Percentiles rank a stretch among this genome's conserved stretches.
Conservation (phyloP, 2,329 filamentous ascomycete genomes). For the Ophiostoma montium region DNA sequence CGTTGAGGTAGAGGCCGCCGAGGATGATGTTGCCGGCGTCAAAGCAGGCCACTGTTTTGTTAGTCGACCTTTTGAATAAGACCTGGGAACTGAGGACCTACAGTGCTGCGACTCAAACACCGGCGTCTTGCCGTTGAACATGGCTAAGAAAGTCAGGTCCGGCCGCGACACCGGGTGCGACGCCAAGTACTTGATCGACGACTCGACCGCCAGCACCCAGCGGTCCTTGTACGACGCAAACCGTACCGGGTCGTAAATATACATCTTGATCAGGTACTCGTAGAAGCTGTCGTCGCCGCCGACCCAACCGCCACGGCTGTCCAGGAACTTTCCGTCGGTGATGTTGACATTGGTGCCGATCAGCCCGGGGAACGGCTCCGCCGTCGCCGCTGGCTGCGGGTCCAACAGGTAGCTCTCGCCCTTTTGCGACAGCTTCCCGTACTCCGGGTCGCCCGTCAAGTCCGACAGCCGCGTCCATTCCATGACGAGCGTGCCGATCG, state of each 20-base stretch:
- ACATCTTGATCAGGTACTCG: conserved; percentile 89
- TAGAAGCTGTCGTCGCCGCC: conserved; percentile 72
- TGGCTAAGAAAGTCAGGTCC: conserved; percentile 58
- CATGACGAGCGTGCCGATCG: conserved; percentile 62
- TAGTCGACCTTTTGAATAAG: neutral
- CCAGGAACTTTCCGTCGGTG: conserved; percentile 48
- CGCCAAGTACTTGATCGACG: conserved; percentile 55
- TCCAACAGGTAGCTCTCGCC: conserved; percentile 56
- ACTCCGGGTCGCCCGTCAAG: conserved; percentile 52
- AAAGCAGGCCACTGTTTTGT: conserved; percentile 55
- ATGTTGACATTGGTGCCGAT: conserved; percentile 55
- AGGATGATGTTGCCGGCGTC: conserved; percentile 76
- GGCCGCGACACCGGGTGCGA: conserved; percentile 52
- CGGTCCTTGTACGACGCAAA: conserved; percentile 55
- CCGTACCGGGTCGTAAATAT: conserved; percentile 54
- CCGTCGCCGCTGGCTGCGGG: conserved; percentile 39
- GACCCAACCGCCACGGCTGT: conserved; percentile 59
- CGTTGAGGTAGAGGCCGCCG: conserved; percentile 54
- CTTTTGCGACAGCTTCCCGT: conserved; percentile 50
- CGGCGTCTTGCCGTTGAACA: conserved; percentile 33
- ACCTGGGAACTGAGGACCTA: conserved; percentile 19
- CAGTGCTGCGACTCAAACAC: conserved; percentile 34
- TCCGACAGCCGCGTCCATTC: conserved; percentile 78
- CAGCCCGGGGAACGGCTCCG: conserved; percentile 64
- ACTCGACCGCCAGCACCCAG: conserved; percentile 65